phyloP scores from a whole-genome alignment of 2,329 filamentous ascomycete genomes.

The Cercospora zeina region DNA sequence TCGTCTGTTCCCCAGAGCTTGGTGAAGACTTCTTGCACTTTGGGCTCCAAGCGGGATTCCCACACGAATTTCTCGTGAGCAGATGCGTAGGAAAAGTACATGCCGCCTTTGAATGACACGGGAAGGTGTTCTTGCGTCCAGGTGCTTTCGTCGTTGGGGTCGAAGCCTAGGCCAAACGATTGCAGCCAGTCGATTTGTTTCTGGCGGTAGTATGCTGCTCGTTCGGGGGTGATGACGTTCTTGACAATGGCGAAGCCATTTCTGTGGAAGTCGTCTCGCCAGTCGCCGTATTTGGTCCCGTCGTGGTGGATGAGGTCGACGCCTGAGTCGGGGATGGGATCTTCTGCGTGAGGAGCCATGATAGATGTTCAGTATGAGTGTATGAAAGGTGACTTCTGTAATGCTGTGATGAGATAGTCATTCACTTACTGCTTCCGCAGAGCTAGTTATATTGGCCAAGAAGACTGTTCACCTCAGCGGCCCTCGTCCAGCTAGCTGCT shows the following conservation, averaged over 20 bases:
- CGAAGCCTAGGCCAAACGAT: constrained; percentile 37
- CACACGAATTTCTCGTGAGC: constrained; percentile 50
- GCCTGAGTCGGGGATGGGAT: constrained; percentile 26
- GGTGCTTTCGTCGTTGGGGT: constrained; percentile 41
- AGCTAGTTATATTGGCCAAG: not conserved
- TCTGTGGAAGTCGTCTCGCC: constrained; percentile 38
- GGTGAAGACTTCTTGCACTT: constrained; percentile 45
- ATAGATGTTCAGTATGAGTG: not conserved
- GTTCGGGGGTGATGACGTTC: constrained; percentile 33
- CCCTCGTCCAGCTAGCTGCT: not conserved
- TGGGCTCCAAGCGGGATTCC: constrained; percentile 48
- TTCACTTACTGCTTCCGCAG: not conserved
- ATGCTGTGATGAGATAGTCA: not conserved
- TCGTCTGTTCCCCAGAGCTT: constrained; percentile 46
- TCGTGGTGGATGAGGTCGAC: constrained; percentile 30
- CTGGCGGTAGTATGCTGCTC: constrained; percentile 35
- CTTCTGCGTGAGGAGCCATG: constrained; percentile 27
- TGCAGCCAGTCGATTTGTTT: constrained; percentile 40
- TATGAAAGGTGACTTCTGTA: not conserved
- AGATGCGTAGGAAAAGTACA: constrained; percentile 46
- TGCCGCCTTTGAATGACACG: constrained; percentile 48
- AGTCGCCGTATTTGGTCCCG: constrained; percentile 33
- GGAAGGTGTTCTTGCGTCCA: constrained; percentile 51
- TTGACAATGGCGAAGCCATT: constrained; percentile 39
- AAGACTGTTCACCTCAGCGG: not conserved